Conservation (phyloP, 805 yeast genomes). For the Metahyphopichia silvanorum region DNA sequence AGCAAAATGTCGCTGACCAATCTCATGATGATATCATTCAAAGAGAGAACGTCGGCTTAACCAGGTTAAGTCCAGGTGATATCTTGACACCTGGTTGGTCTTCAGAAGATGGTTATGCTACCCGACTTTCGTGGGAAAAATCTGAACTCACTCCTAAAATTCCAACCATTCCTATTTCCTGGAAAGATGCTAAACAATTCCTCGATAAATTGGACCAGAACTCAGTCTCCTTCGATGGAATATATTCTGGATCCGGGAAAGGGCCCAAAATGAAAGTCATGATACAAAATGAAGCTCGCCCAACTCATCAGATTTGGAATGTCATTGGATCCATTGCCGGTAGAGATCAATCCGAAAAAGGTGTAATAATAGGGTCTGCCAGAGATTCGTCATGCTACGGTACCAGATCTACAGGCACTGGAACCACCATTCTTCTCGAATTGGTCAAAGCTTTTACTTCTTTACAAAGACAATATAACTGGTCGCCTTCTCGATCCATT, state of each 20-base stretch:
- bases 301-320: slow-evolving; percentile 71
- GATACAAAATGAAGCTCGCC: slow-evolving; percentile 39
- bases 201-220: slow-evolving; percentile 27
- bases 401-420: slow-evolving; percentile 68
- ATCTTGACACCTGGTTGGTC: slow-evolving; percentile 78
- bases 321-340: slow-evolving; percentile 77
- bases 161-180: slow-evolving; percentile 76
- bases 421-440: slow-evolving; percentile 70
- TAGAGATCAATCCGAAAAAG: slow-evolving; percentile 70
- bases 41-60: slow-evolving; percentile 54
- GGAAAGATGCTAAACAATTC: slow-evolving; percentile 55
- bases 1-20: slow-evolving; percentile 14
- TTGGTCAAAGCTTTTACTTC: slow-evolving; percentile 65
- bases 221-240: slow-evolving; percentile 29
- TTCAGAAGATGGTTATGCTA: slow-evolving; percentile 35
- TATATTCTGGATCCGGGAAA: slow-evolving; percentile 14
- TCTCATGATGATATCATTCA: slow-evolving; percentile 43
- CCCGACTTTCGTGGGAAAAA: slow-evolving; percentile 40
- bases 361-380: slow-evolving; percentile 76
- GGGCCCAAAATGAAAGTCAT: slow-evolving; percentile 26
- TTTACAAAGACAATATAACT: slow-evolving; percentile 59
- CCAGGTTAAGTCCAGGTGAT: slow-evolving; percentile 71
- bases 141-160: slow-evolving; percentile 61
- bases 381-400: slow-evolving; percentile 79
- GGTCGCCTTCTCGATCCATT: slow-evolving; percentile 83